Evolutionary conservation across 2,329 filamentous ascomycete genomes (phyloP).

Genomic region (Aspergillus brasiliensis): DNA sequence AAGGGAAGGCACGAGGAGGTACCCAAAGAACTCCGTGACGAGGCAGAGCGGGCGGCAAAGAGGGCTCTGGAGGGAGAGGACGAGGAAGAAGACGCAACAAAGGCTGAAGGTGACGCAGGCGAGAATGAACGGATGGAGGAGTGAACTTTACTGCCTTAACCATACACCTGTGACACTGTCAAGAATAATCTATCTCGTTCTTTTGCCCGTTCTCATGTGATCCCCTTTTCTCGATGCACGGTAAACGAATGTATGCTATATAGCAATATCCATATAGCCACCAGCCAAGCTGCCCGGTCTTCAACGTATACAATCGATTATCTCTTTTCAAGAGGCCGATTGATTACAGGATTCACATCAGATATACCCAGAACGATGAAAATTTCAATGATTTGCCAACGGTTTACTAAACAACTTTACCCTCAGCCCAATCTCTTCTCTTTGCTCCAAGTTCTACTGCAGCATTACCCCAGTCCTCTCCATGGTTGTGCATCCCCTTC

Average conservation of each 20-base stretch:
- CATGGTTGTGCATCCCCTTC: constrained; percentile 76
- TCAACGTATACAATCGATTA: background rate
- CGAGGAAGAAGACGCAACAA: constrained; percentile 68
- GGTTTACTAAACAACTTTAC: constrained; percentile 54
- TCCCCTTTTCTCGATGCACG: background rate
- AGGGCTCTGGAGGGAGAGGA: constrained; percentile 85
- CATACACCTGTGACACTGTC: constrained; percentile 4
- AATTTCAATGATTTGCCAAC: background rate
- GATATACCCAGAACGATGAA: background rate
- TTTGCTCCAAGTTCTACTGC: constrained; percentile 94
- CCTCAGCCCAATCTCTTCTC: constrained; percentile 78
- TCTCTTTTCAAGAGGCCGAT: background rate
- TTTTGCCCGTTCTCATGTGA: background rate
- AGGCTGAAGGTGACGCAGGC: constrained; percentile 61
- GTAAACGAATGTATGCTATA: background rate
- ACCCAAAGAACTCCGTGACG: constrained; percentile 83
- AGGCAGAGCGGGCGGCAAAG: constrained; percentile 91
- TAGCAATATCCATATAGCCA: background rate
- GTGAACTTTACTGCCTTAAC: constrained; percentile 47
- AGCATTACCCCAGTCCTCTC: constrained; percentile 91
- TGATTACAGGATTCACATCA: background rate
- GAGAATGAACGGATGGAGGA: constrained; percentile 85
- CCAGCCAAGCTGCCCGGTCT: background rate
- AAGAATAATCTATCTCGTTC: background rate
- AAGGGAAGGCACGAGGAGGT: constrained; percentile 93